phyloP scores from a whole-genome alignment of 768 basidiomycete species.

The Crassisporium funariophilum region DNA sequence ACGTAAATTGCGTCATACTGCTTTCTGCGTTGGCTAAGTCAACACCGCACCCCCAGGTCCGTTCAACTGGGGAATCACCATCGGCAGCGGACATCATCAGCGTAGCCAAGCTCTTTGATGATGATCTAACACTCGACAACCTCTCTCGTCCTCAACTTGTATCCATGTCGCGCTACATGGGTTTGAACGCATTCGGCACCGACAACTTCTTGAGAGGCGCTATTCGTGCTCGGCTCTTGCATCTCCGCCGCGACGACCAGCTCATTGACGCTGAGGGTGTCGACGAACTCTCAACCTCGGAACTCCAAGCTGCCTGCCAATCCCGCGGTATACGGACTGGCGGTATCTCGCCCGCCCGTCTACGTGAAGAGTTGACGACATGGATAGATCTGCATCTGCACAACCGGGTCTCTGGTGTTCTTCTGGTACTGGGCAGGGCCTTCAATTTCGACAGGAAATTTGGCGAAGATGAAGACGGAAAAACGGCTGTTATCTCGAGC shows the following conservation, averaged over 20 bases:
- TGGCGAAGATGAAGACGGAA: constrained; percentile 79
- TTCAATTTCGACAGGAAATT: constrained; percentile 88
- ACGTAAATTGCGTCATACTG: constrained; percentile 8
- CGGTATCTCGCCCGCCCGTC: constrained; percentile 82
- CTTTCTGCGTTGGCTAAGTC: background rate
- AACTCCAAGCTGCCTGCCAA: constrained; percentile 92
- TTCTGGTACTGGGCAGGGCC: constrained; percentile 91
- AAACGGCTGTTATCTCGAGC: constrained; percentile 75
- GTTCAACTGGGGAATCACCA: constrained; percentile 93
- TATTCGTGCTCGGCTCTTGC: constrained; percentile 79
- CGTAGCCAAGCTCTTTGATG: constrained; percentile 96
- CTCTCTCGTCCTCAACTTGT: constrained; percentile 97
- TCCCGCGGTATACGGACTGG: constrained; percentile 90
- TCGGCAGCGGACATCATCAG: constrained; percentile 87
- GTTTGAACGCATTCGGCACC: constrained; percentile 96
- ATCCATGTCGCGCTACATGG: constrained; percentile 98
- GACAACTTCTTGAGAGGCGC: constrained; percentile 96
- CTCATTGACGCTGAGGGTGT: constrained; percentile 89
- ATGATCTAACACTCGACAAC: constrained; percentile 97
- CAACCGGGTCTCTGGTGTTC: constrained; percentile 89
- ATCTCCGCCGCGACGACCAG: constrained; percentile 91
- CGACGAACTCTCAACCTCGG: constrained; percentile 85
- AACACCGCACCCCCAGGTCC: constrained; percentile 50
- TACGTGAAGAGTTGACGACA: constrained; percentile 86
- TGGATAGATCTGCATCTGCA: constrained; percentile 95